These are phyloP conservation scores for Podospora pseudocomata DNA, from an alignment of 495 filamentous ascomycete species.

Conservation along the genomic window DNA sequence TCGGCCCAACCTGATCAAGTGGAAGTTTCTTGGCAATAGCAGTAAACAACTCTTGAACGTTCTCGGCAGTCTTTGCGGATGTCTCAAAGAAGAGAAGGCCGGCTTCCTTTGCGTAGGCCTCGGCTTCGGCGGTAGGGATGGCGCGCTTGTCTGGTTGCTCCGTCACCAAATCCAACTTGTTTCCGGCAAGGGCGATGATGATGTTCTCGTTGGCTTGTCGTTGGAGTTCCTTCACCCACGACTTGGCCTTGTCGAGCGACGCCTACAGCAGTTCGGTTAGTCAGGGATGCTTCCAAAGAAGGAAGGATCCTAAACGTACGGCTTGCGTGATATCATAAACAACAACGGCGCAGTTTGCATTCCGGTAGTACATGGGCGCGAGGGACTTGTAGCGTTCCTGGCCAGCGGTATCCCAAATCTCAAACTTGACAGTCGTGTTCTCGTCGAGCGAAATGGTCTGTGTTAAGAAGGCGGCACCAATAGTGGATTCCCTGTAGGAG, in stretches of 20 bases:
- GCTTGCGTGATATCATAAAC: constrained; percentile 99
- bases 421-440: constrained; percentile 97
- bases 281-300: not conserved
- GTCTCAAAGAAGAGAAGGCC: constrained; percentile 96
- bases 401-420: constrained; percentile 99
- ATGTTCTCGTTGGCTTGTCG: constrained; percentile 99
- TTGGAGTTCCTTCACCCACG: constrained; percentile 99
- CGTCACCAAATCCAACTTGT: constrained; percentile 92
- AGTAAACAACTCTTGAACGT: constrained; percentile 94
- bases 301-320: constrained; percentile 50
- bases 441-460: constrained; percentile 98
- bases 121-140: constrained; percentile 80
- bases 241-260: constrained; percentile 96
- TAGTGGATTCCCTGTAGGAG: constrained; percentile 97
- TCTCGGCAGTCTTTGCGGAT: constrained; percentile 92
- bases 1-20: constrained; percentile 86
- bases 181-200: constrained; percentile 94
- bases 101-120: constrained; percentile 90
- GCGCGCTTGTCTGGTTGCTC: constrained; percentile 91
- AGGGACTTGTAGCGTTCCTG: constrained; percentile 98
- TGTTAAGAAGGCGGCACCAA: constrained; percentile 97
- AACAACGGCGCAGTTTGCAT: constrained; percentile 97
- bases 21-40: constrained; percentile 96
- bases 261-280: constrained; percentile 49
- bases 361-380: constrained; percentile 98